Evolutionary conservation across 1,284 basidiomycete genomes (phyloP).

Genomic region (Leccinum griseonigrum): DNA sequence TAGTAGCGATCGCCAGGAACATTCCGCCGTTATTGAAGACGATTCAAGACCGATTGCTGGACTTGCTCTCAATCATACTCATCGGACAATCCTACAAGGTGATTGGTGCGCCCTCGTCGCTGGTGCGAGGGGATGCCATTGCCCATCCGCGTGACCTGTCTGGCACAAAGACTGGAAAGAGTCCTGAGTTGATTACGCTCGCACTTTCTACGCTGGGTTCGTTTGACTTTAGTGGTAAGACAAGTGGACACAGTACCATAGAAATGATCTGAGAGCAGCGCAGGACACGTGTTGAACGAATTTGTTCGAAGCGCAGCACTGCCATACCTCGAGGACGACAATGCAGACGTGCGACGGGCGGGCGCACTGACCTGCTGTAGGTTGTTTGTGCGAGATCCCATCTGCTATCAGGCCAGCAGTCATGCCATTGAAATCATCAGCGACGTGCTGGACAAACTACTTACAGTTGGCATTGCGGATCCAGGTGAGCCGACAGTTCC

Average conservation of each 20-base stretch:
- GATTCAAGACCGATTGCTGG: slow-evolving; percentile 91
- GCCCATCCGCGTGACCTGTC: slow-evolving; percentile 57
- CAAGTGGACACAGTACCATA: neutral
- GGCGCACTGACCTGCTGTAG: slow-evolving; percentile 93
- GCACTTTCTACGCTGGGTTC: slow-evolving; percentile 87
- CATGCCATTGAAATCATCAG: slow-evolving; percentile 98
- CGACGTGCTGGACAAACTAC: slow-evolving; percentile 94
- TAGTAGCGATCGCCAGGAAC: slow-evolving; percentile 83
- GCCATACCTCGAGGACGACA: slow-evolving; percentile 94
- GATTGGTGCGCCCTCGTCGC: slow-evolving; percentile 71
- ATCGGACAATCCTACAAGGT: slow-evolving; percentile 84
- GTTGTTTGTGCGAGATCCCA: slow-evolving; percentile 93
- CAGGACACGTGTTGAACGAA: slow-evolving; percentile 93
- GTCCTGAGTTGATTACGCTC: slow-evolving; percentile 77
- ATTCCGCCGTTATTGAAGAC: slow-evolving; percentile 91
- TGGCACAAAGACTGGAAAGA: slow-evolving; percentile 50
- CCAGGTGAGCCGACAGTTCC: slow-evolving; percentile 60
- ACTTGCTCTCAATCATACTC: slow-evolving; percentile 77
- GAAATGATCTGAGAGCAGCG: slow-evolving; percentile 12
- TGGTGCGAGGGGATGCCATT: slow-evolving; percentile 52
- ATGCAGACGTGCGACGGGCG: slow-evolving; percentile 84
- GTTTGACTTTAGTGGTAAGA: slow-evolving; percentile 90
- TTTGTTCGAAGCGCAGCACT: slow-evolving; percentile 93
- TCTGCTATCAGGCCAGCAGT: slow-evolving; percentile 94
- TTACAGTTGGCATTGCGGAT: slow-evolving; percentile 97